phyloP scores from a whole-genome alignment of 2,329 filamentous ascomycete genomes.

The Mycosphaerella sp. region DNA sequence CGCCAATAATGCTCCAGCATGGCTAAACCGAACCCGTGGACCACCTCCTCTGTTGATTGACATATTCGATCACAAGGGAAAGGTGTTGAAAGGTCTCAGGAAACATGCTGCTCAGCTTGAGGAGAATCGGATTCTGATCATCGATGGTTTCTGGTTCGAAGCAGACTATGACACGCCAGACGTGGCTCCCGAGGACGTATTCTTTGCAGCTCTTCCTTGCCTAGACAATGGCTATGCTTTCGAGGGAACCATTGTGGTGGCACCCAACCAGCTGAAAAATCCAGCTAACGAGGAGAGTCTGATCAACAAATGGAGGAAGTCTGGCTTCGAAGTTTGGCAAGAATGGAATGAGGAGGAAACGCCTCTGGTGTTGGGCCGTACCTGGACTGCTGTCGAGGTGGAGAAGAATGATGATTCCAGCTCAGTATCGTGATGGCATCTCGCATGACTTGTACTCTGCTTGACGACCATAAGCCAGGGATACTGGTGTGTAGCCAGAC shows the following conservation, averaged over 20 bases:
- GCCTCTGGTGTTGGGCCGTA: not conserved
- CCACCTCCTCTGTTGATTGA: not conserved
- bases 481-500: too few species aligned
- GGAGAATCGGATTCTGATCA: not conserved
- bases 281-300: not conserved
- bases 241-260: not conserved
- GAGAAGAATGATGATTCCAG: not conserved
- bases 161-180: not conserved
- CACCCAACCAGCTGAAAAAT: not conserved
- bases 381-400: not conserved
- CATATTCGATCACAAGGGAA: not conserved
- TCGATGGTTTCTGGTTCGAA: not conserved
- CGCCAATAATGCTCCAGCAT: not conserved
- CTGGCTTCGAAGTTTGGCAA: not conserved
- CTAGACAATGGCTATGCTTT: not conserved
- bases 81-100: not conserved
- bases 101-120: not conserved
- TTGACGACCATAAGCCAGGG: not conserved
- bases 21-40: not conserved
- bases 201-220: not conserved
- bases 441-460: not conserved
- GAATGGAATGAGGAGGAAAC: not conserved
- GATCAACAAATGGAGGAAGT: not conserved
- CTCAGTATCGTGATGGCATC: not conserved
- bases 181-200: not conserved